Base-by-base conservation (phyloP, 495 filamentous ascomycete species). In the Aspergillus coremiiformis region DNA sequence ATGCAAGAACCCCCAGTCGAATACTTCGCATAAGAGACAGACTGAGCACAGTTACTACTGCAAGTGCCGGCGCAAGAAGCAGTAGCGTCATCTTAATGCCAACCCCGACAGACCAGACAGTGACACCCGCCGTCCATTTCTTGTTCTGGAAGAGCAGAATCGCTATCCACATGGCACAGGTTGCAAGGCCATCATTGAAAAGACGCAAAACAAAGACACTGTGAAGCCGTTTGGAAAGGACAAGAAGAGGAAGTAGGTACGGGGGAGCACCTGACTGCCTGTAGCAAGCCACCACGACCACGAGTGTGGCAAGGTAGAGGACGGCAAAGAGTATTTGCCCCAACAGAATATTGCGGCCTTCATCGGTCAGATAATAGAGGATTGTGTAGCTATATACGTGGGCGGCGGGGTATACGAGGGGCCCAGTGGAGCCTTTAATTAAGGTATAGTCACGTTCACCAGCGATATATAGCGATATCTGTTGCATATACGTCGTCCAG, bases 401-500 rank as follows among this genome's bases (percentile, higher is more conserved):
- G 8, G 81, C 87, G 15, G 87, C 92, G 20, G 92, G 91, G 71
- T 97, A 98, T 49, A 96, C 92, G 48, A 96, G 77, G 11, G 91
- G 91, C 5, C 93, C 93, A 0, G 93, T 98, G 43, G 83, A 85
- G 52, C 93, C 93, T 66, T 85, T 81, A 65, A 98, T 89, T 10
- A 79, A 70, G 29, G 81, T 79, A 64, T 98, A 98, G 66, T 97
- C 86, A 62, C 86, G 82, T 73, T 96, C 92, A 42, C 93, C 93
- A 6, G 78, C 72, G 23, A 89, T 63, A 59, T 86, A 93, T 29
- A 90, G 85, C 22, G 79, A 67, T 47, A 96, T 72, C 58, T 98
- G 93, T 58, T 96, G 78, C 91, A 97, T 97, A 67, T 98, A 98
- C 1, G 92, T 89, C 47, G 75, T 78, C 93, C 93, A 98, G 69